Conservation (phyloP, 139 green algal species). For the Pleodorina starrii region DNA sequence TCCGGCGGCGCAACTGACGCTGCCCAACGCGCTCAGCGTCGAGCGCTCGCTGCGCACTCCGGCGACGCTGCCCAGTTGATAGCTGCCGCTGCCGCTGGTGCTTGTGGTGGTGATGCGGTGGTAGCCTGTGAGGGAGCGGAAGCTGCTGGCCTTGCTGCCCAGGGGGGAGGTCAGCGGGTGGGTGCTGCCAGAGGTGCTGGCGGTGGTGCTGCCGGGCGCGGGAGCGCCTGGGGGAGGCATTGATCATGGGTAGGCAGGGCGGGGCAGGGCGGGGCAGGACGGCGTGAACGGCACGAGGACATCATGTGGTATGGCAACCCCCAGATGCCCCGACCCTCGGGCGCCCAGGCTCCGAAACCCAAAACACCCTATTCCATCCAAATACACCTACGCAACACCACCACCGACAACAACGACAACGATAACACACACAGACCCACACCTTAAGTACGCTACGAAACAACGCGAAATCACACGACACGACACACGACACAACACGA, state of each 20-base stretch:
- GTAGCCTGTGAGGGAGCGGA: neutral
- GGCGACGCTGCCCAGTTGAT: neutral
- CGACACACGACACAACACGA: neutral
- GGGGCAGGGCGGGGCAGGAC: no score
- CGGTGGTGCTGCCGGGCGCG: neutral
- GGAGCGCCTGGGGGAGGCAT: neutral
- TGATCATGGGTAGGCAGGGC: neutral
- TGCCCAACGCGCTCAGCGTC: neutral
- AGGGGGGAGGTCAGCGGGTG: neutral
- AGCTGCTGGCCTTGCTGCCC: conserved; percentile 9
- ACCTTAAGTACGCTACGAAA: no score
- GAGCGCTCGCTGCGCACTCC: neutral
- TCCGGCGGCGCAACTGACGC: neutral
- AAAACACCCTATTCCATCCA: no score
- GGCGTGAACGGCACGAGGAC: no score
- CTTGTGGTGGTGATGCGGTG: neutral
- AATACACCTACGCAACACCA: no score
- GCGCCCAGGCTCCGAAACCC: no score
- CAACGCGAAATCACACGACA: no score
- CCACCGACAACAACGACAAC: neutral
- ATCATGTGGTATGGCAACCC: no score
- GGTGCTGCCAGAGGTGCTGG: neutral
- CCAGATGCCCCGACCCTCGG: no score
- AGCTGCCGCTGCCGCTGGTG: neutral
- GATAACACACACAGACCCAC: neutral